phyloP scores from a whole-genome alignment of 1,139 yeast genomes.

The Pichia sp. region DNA sequence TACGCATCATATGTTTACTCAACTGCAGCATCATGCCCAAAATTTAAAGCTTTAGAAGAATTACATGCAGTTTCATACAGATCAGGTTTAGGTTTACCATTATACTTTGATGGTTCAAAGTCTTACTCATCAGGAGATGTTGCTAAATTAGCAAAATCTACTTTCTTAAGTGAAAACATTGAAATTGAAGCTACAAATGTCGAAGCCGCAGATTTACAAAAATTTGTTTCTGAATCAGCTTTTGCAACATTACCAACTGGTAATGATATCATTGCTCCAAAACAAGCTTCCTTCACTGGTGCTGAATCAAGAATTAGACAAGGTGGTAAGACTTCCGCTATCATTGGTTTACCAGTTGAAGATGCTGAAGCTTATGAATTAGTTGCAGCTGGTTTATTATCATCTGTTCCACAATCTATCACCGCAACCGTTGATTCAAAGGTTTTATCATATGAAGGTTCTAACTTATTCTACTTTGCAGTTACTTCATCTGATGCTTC shows the following conservation, averaged over 20 bases:
- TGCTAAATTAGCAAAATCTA: conserved; percentile 58
- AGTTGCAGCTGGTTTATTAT: conserved; percentile 67
- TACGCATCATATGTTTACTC: conserved; percentile 56
- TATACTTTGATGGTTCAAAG: conserved; percentile 57
- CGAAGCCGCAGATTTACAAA: conserved; percentile 58
- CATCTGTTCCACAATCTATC: conserved; percentile 44
- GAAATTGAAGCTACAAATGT: conserved; percentile 73
- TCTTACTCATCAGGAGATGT: conserved; percentile 56
- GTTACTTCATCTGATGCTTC: conserved; percentile 55
- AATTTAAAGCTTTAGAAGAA: conserved; percentile 64
- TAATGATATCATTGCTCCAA: conserved; percentile 32
- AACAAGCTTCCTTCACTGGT: conserved; percentile 48
- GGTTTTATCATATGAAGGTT: conserved; percentile 67
- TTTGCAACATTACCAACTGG: conserved; percentile 62
- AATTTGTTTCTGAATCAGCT: conserved; percentile 61
- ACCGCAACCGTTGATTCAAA: conserved; percentile 38
- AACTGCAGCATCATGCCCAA: conserved; percentile 45
- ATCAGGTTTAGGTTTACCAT: conserved; percentile 82
- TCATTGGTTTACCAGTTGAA: conserved; percentile 72
- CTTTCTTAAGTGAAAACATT: conserved; percentile 65
- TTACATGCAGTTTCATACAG: conserved; percentile 81
- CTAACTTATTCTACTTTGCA: conserved; percentile 72
- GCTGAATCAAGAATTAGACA: conserved; percentile 71
- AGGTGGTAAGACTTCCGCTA: conserved; percentile 62
- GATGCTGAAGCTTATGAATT: conserved; percentile 67